phyloP scores from a whole-genome alignment of 164 flowering plant species.

The Stephania japonica region DNA sequence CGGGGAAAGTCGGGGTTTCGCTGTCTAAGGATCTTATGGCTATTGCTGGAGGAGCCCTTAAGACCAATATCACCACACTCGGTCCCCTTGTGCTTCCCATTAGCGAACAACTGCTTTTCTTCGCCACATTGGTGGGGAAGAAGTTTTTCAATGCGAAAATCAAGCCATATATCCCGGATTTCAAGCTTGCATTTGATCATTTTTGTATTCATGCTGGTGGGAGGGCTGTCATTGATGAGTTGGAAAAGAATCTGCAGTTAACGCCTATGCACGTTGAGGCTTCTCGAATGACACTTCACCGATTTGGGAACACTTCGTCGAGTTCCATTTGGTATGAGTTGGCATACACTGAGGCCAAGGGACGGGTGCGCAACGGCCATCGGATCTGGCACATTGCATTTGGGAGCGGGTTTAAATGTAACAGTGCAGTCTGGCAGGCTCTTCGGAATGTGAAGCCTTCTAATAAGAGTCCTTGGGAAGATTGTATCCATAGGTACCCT shows the following conservation, averaged over 20 bases:
- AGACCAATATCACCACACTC: conserved; percentile 67
- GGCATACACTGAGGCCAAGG: conserved; percentile 74
- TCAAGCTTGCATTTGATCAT: conserved; percentile 79
- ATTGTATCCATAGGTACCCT: conserved; percentile 66
- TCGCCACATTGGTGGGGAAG: conserved; percentile 45
- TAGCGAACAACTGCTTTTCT: conserved; percentile 69
- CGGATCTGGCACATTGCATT: conserved; percentile 83
- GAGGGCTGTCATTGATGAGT: conserved; percentile 80
- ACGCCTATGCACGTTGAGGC: conserved; percentile 60
- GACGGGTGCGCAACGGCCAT: conserved; percentile 56
- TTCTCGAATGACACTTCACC: conserved; percentile 68
- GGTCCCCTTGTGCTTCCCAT: conserved; percentile 77
- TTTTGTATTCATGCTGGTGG: conserved; percentile 91
- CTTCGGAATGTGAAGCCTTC: conserved; percentile 55
- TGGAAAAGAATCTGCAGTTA: conserved; percentile 75
- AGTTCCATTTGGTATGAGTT: conserved; percentile 89
- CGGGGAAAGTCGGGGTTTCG: conserved; percentile 66
- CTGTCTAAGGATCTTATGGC: conserved; percentile 76
- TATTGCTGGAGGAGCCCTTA: conserved; percentile 66
- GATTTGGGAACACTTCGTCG: conserved; percentile 77
- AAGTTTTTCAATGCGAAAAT: conserved; percentile 46
- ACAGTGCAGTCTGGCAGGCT: conserved; percentile 84
- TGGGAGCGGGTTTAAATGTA: conserved; percentile 81
- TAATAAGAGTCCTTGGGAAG: conserved; percentile 58
- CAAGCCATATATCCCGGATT: conserved; percentile 83